Conservation (phyloP, 495 filamentous ascomycete species). For the Daldinia concentrica region DNA sequence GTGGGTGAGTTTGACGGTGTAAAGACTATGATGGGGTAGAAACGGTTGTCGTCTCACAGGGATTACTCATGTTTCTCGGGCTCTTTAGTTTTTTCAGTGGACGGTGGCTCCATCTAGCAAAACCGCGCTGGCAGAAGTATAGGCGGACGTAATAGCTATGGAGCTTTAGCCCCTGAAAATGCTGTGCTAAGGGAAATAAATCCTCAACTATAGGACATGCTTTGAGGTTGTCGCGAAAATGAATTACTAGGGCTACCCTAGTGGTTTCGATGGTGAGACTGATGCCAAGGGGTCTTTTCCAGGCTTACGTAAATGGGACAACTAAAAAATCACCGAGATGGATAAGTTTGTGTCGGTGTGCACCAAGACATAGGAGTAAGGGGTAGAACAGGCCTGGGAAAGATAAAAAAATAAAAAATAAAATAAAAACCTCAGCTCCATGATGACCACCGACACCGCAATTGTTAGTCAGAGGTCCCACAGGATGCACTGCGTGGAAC, state of each 20-base stretch:
- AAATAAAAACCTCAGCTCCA: slow-evolving; percentile 4
- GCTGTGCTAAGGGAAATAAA: background rate
- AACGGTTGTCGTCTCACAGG: slow-evolving; percentile 36
- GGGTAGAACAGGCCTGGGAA: background rate
- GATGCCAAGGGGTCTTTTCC: background rate
- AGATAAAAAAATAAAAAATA: slow-evolving; percentile 10
- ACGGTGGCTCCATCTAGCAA: slow-evolving; percentile 4
- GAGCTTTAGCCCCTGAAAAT: slow-evolving; percentile 12
- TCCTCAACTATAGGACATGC: background rate
- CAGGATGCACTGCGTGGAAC: slow-evolving; percentile 30
- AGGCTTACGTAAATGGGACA: background rate
- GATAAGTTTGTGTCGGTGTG: slow-evolving; percentile 30
- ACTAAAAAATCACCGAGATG: slow-evolving; percentile 11
- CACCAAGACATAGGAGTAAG: slow-evolving; percentile 9
- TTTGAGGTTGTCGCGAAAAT: slow-evolving; percentile 11
- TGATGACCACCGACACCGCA: slow-evolving; percentile 11
- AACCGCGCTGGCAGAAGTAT: background rate
- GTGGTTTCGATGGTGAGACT: slow-evolving; percentile 18
- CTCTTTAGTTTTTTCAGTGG: slow-evolving; percentile 10
- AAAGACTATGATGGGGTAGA: slow-evolving; percentile 24
- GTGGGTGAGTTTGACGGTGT: slow-evolving; percentile 19
- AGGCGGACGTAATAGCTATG: background rate
- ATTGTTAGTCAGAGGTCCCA: slow-evolving; percentile 11
- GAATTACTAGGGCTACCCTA: slow-evolving; percentile 4
- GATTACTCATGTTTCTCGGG: slow-evolving; percentile 8